Conservation (phyloP, 2,329 filamentous ascomycete genomes). For the Penicillium sp. region DNA sequence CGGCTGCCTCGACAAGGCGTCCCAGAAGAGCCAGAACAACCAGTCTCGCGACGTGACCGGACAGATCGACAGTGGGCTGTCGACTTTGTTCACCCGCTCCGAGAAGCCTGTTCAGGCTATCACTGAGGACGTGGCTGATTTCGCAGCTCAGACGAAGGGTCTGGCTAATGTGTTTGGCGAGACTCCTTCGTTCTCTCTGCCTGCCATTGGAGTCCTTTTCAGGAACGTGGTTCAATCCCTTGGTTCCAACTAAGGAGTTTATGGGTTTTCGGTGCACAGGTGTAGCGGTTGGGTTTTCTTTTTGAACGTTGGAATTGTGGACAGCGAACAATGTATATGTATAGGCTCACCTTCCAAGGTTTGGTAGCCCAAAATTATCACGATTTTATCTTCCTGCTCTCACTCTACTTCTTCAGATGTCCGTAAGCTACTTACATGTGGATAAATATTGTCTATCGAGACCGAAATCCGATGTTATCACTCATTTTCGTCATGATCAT, state of each 20-base stretch:
- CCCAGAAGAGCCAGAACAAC: conserved; percentile 21
- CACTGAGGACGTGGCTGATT: conserved; percentile 18
- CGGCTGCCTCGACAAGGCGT: conserved; percentile 27
- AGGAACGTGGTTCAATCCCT: conserved; percentile 40
- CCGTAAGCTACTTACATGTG: no score
- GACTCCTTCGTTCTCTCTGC: conserved; percentile 41
- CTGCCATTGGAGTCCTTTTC: conserved; percentile 41
- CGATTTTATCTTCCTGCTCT: background rate
- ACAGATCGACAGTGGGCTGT: conserved; percentile 33
- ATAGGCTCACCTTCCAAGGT: background rate
- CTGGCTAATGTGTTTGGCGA: conserved; percentile 42
- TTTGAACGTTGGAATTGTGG: conserved; percentile 13
- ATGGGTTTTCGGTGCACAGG: conserved; percentile 6
- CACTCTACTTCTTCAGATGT: background rate
- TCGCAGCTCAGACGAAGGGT: conserved; percentile 24
- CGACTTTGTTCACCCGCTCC: conserved; percentile 35
- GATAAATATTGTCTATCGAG: no score
- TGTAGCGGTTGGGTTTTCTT: conserved; percentile 9
- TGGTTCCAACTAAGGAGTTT: conserved; percentile 17
- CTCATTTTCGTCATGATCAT: conserved; percentile 22
- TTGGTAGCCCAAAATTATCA: background rate
- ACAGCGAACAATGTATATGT: conserved; percentile 22
- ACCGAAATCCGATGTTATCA: background rate
- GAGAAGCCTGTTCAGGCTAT: conserved; percentile 10
- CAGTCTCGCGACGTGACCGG: conserved; percentile 26